Percentiles rank a stretch among this genome's conserved stretches.
These are phyloP conservation scores for Didymella glomerata DNA, from an alignment of 2,329 filamentous ascomycete species.

Conservation along the genomic window DNA sequence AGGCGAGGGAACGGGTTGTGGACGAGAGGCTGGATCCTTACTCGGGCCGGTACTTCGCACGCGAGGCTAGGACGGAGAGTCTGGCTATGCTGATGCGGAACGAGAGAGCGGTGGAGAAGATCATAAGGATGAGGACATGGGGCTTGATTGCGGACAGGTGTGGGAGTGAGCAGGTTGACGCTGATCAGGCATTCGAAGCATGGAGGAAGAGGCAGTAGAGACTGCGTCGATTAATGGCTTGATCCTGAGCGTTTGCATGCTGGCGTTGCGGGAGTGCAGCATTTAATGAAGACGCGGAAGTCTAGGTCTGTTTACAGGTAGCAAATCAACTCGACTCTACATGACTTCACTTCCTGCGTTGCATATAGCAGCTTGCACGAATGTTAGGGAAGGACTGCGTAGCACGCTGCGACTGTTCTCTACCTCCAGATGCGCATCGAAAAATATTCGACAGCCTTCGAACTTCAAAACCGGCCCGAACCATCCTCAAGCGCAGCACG, in stretches of 20 bases:
- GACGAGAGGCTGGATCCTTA: slow-evolving; percentile 94
- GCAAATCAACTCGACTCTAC: slow-evolving; percentile 7
- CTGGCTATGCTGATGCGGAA: slow-evolving; percentile 77
- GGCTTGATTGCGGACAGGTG: slow-evolving; percentile 79
- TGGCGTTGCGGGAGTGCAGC: slow-evolving; percentile 12
- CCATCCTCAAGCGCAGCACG: slow-evolving; percentile 16
- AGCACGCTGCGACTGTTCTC: neutral
- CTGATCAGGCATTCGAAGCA: slow-evolving; percentile 46
- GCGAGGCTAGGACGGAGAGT: slow-evolving; percentile 80
- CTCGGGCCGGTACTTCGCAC: slow-evolving; percentile 79
- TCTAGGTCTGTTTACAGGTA: neutral
- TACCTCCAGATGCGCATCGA: neutral
- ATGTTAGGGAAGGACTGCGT: neutral
- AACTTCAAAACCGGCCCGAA: neutral
- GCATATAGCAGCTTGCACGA: too few species aligned
- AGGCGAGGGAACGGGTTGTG: slow-evolving; percentile 75
- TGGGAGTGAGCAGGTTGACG: slow-evolving; percentile 60
- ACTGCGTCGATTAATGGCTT: too few species aligned
- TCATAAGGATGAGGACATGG: slow-evolving; percentile 86
- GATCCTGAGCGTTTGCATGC: slow-evolving; percentile 3
- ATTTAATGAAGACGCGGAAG: neutral
- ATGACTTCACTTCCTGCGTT: neutral
- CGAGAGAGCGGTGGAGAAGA: slow-evolving; percentile 78
- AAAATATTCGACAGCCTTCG: neutral
- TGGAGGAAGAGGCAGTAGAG: slow-evolving; percentile 39